Evolutionary conservation across 2,329 filamentous ascomycete genomes (phyloP), one percentile per base, ranked within the genome.

Genomic region (Periglandula ipomoeae): DNA sequence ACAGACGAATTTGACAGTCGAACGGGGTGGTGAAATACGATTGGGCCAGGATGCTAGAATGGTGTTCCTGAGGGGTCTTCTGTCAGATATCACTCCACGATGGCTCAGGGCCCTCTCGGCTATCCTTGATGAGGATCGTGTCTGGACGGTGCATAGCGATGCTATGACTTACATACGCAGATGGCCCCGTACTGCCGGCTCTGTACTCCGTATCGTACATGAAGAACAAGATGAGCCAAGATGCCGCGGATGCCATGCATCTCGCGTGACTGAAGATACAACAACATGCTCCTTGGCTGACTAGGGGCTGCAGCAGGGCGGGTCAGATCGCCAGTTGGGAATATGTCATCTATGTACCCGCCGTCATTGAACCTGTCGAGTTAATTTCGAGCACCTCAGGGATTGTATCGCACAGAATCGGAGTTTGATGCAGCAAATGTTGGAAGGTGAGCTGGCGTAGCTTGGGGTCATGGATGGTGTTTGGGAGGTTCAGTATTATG

Each of bases 231-330:
- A 46, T 38, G 42, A 43, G 38, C 50, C 42, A 51, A 49, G 17
- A 46, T 43, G 38, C 39, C 40, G 43, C 47, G 44, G 37, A 47
- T 52, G 53, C 49, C 30, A 48, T 46, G 51, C 47, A 48, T 53
- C 46, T 50, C 34, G 49, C 48, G 27, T 51, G 51, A 50, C 42
- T 46, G 44, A 41, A 42, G 32, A 41, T 23, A 40, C 17, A 22
- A 26, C 9, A 24, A 20, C 8, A 7, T 39, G 13, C 17, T 26
- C 24, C 27, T 19, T 17, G 20, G 15, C 3, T 24, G 22, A 20
- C 43, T 40, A 24, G 46, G 24, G 34, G 45, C 44, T 49, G 50
- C 48, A 47, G 23, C 23, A 34, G 37, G 41, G 47, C 46, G 49
- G 46, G 41, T 46, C 48, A 53, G 51, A 53, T 53, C 44, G 44